Conservation (phyloP, 2,329 filamentous ascomycete species). For the Drechslera avenae region DNA sequence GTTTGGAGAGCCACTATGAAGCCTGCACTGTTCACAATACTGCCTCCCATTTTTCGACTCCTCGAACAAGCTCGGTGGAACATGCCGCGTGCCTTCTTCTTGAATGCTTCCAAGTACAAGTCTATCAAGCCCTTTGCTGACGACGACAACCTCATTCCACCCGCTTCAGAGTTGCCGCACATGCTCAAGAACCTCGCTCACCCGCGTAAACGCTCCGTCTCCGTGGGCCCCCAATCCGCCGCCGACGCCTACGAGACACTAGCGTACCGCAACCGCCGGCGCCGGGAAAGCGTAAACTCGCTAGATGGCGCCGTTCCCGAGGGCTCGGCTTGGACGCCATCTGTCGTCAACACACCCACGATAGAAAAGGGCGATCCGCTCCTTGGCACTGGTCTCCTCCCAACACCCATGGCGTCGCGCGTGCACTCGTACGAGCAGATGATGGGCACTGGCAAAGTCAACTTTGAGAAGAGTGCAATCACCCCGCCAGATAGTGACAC, state of each 20-base stretch:
- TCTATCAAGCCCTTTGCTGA: conserved; percentile 74
- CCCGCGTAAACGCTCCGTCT: conserved; percentile 80
- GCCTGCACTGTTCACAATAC: conserved; percentile 72
- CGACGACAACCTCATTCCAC: conserved; percentile 87
- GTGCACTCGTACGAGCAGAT: conserved; percentile 71
- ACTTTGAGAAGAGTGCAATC: conserved; percentile 9
- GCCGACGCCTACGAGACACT: conserved; percentile 96
- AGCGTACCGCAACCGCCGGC: conserved; percentile 79
- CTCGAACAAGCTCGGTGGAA: conserved; percentile 80
- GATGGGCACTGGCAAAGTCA: conserved; percentile 69
- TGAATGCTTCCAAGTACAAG: conserved; percentile 86
- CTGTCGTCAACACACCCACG: conserved; percentile 43
- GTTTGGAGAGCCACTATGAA: conserved; percentile 91
- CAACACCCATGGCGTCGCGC: conserved; percentile 53
- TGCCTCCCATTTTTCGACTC: conserved; percentile 87
- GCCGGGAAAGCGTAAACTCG: conserved; percentile 64
- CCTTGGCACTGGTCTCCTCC: conserved; percentile 52
- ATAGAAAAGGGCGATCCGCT: conserved; percentile 39
- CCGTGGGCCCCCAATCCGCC: conserved; percentile 90
- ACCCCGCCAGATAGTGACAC: conserved; percentile 43
- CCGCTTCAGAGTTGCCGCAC: conserved; percentile 82
- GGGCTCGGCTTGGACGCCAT: conserved; percentile 31
- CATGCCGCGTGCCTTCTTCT: conserved; percentile 88
- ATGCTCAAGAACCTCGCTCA: conserved; percentile 83
- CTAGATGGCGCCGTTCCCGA: conserved; percentile 38